phyloP scores from a whole-genome alignment of 495 filamentous ascomycete genomes.

The Stereocaulon alpinum region DNA sequence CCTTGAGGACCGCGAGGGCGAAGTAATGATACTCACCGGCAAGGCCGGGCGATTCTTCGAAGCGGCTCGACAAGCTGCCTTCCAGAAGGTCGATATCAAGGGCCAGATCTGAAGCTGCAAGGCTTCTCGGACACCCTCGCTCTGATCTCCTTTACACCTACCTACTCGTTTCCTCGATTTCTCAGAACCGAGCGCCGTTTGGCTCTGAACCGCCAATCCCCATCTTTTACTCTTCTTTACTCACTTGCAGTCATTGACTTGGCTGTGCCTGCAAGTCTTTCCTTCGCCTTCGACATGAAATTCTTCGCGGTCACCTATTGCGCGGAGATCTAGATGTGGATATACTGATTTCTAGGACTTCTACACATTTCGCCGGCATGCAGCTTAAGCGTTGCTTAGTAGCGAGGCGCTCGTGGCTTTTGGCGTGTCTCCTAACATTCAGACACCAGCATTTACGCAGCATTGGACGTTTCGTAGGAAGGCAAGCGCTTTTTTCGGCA shows the following conservation, averaged over 20 bases:
- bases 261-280: constrained; percentile 7
- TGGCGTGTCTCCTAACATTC: neutral
- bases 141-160: neutral
- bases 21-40: constrained; percentile 62
- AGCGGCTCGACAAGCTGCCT: constrained; percentile 54
- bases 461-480: neutral
- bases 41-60: constrained; percentile 71
- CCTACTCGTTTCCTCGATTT: neutral
- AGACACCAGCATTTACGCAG: neutral
- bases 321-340: neutral
- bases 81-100: constrained; percentile 87
- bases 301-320: constrained; percentile 1
- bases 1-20: constrained; percentile 66
- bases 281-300: neutral
- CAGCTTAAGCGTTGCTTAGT: neutral
- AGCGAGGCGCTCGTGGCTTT: neutral
- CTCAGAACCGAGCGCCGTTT: constrained; percentile 9
- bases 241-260: constrained; percentile 7
- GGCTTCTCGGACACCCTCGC: neutral
- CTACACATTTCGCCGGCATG: neutral
- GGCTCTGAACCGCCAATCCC: neutral
- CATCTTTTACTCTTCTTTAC: constrained; percentile 10
- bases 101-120: constrained; percentile 69
- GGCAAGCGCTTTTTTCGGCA: neutral
- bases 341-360: constrained; percentile 12